Evolutionary conservation across 768 basidiomycete genomes (phyloP), one percentile per base, ranked within the genome.

Genomic region (Podaxis sp.): DNA sequence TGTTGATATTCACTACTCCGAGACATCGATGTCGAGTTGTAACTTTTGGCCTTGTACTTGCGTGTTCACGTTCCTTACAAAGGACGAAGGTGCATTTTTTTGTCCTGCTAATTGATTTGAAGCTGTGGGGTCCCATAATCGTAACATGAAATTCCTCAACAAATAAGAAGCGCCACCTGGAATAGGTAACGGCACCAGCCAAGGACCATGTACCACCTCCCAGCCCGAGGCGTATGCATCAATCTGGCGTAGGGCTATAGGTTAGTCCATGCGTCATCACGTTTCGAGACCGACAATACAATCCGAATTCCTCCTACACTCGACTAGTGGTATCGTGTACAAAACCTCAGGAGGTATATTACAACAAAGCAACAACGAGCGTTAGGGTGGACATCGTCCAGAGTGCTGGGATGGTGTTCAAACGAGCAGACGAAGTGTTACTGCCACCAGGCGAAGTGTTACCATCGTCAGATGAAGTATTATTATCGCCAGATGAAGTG

Each of bases 381-480:
- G 33, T 29, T 4, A 55, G 19, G 4, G 43, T 25, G 9, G 41
- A 9, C 15, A 55, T 15, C 4, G 19, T 9, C 53, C 53, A 54
- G 27, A 55, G 36, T 19, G 22, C 19, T 5, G 60, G 53, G 9
- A n/a, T 46, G 15, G 60, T 4, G 13, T 36, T 61, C 4, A 17
- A 27, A 17, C 29, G 17, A 33, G 52, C 60, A 17, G 53, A 55
- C 8, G 60, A 61, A n/a, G 46, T n/a, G 25, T 11, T 15, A 25
- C 25, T 7, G n/a, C 52, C 67, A 27, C 64, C 64, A n/a, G 76
- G 25, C 25, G 25, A 25, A 25, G 27, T 29, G 27, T 29, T 29
- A 7, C 27, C 27, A 1, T 1, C 27, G 1, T 1, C 60, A 25
- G 53, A n/a, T 17, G 60, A 61, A n/a, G 60, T 25, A 29, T 11